Evolutionary conservation across 2,329 filamentous ascomycete species (phyloP), one percentile per base, ranked within the genome.

Genomic region (Fusarium equiseti): DNA sequence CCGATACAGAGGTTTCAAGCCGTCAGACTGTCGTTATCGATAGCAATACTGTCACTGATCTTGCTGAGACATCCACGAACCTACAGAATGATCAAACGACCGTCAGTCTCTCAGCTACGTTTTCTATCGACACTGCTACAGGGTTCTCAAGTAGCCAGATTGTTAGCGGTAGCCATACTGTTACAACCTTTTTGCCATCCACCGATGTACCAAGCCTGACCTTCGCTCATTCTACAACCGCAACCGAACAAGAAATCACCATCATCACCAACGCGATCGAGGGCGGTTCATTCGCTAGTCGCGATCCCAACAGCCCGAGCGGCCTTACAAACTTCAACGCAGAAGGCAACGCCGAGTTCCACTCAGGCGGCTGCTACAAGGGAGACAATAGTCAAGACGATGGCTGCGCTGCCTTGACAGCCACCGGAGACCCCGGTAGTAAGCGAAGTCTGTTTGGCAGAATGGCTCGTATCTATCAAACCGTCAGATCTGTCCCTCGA

Each of bases 381-480:
- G 49, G 2, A 2, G 66, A 68, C 3, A 45, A 53, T 1, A 68
- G 66, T 11, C 15, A 26, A 0, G 63, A 68, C 1, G 49, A 68
- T 29, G 63, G 66, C 15, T 68, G 66, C 8, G 66, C 58, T 15
- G 42, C 63, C n/a, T 18, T 68, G 31, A 51, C 24, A 18, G 58
- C 58, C 4, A 32, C 18, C 8, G 57, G 38, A n/a, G 57, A 38
- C 3, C 20, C 20, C 1, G 16, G 16, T 15, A 29, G 26, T 3
- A 62, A 62, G 16, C 53, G 66, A 48, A 22, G 18, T 12, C 22
- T 45, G 4, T 11, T 59, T 10, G 16, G 52, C 13, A n/a, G 42
- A 10, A 42, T 59, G 32, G 66, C 59, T 8, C 52, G 59, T 6
- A 68, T 68, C 18, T 68, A 27, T 16, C 65, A 59, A 32, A 35